Conservation (phyloP, 108 stramenopile species). For the Stephanodiscus triporus region DNA sequence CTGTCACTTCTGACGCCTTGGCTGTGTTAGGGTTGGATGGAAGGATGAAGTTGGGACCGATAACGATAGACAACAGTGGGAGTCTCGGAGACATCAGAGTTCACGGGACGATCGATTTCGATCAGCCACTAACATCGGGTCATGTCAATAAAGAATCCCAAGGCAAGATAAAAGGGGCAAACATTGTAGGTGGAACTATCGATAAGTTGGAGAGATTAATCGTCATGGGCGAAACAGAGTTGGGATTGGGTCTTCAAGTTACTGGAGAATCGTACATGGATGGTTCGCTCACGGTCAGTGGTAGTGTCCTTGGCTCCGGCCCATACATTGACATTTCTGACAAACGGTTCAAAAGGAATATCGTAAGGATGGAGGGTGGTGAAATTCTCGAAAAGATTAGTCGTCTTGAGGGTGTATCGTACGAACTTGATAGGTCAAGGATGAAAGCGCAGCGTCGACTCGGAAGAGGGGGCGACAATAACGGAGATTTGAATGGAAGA, state of each 20-base stretch:
- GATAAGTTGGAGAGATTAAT: conserved; percentile 16
- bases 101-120: conserved; percentile 26
- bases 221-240: conserved; percentile 25
- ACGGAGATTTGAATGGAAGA: not conserved
- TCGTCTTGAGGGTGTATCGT: conserved; percentile 50
- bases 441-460: conserved; percentile 20
- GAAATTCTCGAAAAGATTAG: conserved; percentile 40
- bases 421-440: conserved; percentile 33
- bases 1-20: conserved; percentile 24
- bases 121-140: not conserved
- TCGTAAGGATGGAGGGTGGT: conserved; percentile 28
- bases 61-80: conserved; percentile 24
- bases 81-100: conserved; percentile 27
- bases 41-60: conserved; percentile 28
- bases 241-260: conserved; percentile 39
- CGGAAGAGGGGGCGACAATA: conserved; percentile 4
- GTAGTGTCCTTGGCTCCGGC: conserved; percentile 64
- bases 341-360: conserved; percentile 53
- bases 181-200: conserved; percentile 33
- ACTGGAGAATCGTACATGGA: conserved; percentile 54
- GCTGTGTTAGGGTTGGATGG: conserved; percentile 33
- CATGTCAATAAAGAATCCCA: conserved; percentile 6
- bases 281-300: conserved; percentile 54
- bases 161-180: conserved; percentile 22
- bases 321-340: conserved; percentile 68